Conservation (phyloP, 352 stramenopile species). For the Phytopythium ostracodes region DNA sequence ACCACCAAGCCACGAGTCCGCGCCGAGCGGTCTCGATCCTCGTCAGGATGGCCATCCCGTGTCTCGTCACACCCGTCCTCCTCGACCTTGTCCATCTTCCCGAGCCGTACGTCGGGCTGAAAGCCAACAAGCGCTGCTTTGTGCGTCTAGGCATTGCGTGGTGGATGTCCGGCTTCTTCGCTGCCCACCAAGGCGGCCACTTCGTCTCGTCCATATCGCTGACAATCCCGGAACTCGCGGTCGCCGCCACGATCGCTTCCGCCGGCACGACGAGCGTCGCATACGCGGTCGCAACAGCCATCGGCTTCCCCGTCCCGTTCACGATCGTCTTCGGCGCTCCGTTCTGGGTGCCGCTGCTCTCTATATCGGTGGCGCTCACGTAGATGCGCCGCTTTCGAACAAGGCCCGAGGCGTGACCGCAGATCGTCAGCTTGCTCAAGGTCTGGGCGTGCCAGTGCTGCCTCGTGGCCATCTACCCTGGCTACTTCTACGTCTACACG, state of each 20-base stretch:
- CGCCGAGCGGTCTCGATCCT: conserved; percentile 7
- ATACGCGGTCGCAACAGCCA: conserved; percentile 1
- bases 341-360: conserved; percentile 9
- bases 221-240: not conserved
- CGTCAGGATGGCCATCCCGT: conserved; percentile 8
- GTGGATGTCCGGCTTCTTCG: conserved; percentile 15
- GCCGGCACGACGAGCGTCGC: conserved; percentile 1
- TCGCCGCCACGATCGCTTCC: conserved; percentile 5
- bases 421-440: conserved; percentile 15
- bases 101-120: conserved; percentile 9
- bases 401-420: conserved; percentile 1
- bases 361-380: conserved; percentile 2
- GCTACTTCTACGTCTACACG: conserved; percentile 25
- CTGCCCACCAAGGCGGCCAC: conserved; percentile 8
- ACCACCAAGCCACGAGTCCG: conserved; percentile 5
- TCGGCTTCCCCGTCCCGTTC: conserved; percentile 18
- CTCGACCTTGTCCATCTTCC: conserved; percentile 10
- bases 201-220: conserved; percentile 12
- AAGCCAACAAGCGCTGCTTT: conserved; percentile 15
- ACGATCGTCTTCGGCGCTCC: conserved; percentile 11
- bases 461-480: conserved; percentile 15
- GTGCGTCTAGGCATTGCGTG: conserved; percentile 10
- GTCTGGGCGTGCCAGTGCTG: conserved; percentile 17
- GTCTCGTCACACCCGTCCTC: conserved; percentile 10
- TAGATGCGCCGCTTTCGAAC: conserved; percentile 12